These are phyloP conservation scores for Aspergillus bombycis DNA, from an alignment of 2,329 filamentous ascomycete species.

Conservation along the genomic window DNA sequence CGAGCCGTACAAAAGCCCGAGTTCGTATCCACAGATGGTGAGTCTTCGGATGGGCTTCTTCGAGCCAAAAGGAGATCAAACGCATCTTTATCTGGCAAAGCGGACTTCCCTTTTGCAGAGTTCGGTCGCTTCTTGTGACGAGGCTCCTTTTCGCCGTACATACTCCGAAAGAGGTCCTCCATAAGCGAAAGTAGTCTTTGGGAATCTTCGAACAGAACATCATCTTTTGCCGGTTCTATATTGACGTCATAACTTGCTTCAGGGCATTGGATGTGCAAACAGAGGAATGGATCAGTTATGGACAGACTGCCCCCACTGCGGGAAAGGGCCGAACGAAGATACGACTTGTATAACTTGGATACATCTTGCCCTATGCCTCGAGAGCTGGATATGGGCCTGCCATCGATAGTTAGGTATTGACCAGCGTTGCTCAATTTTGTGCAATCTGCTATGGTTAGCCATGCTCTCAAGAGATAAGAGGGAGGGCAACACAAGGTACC, in stretches of 20 bases:
- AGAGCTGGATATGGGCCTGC: conserved; percentile 55
- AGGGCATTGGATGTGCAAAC: conserved; percentile 58
- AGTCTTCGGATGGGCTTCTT: conserved; percentile 14
- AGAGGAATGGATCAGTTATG: conserved; percentile 59
- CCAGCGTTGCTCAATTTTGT: conserved; percentile 38
- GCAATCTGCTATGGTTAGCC: conserved; percentile 39
- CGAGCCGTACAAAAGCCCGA: not conserved
- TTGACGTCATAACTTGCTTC: conserved; percentile 62
- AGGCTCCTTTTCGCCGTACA: conserved; percentile 16
- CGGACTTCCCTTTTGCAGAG: conserved; percentile 7
- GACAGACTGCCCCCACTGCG: conserved; percentile 19
- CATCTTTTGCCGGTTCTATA: conserved; percentile 66
- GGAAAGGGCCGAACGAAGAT: conserved; percentile 45
- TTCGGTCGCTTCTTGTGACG: not conserved
- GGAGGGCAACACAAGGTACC: conserved; percentile 24
- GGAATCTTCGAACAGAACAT: conserved; percentile 60
- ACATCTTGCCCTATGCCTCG: conserved; percentile 59
- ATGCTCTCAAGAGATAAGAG: not conserved
- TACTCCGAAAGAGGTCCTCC: conserved; percentile 39
- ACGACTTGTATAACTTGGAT: conserved; percentile 53
- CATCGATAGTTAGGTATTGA: conserved; percentile 61
- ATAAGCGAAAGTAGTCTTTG: conserved; percentile 47
- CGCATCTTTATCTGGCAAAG: conserved; percentile 5
- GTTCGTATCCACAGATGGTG: not conserved
- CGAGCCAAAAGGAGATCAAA: conserved; percentile 28